phyloP scores from a whole-genome alignment of 176 grass and related monocot species.

The bread wheat (Triticum aestivum) region IWGSC_CS_RefSeq_v2.1 NC_057803.1:607487890-607488389 shows the following conservation, averaged over 20 bases:
- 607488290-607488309: neutral
- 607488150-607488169: no score
- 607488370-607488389: conserved; percentile 55
- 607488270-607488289: neutral
- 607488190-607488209: no score
- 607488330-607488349: neutral
- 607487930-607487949: conserved; percentile 51
- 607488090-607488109: no score
- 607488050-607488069: conserved; percentile 29
- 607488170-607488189: no score
- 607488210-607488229: no score
- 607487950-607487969: conserved; percentile 69
- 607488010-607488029: conserved; percentile 70
- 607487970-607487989: conserved; percentile 53
- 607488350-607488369: conserved; percentile 78
- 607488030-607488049: conserved; percentile 76
- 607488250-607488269: neutral
- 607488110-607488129: no score
- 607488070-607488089: no score
- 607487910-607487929: neutral
- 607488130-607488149: no score
- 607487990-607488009: conserved; percentile 67
- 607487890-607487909: neutral
- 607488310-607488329: no score
- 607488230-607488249: neutral